These are phyloP conservation scores for Mycena capillaripes DNA, from an alignment of 768 basidiomycete genomes.

Conservation along the genomic window DNA sequence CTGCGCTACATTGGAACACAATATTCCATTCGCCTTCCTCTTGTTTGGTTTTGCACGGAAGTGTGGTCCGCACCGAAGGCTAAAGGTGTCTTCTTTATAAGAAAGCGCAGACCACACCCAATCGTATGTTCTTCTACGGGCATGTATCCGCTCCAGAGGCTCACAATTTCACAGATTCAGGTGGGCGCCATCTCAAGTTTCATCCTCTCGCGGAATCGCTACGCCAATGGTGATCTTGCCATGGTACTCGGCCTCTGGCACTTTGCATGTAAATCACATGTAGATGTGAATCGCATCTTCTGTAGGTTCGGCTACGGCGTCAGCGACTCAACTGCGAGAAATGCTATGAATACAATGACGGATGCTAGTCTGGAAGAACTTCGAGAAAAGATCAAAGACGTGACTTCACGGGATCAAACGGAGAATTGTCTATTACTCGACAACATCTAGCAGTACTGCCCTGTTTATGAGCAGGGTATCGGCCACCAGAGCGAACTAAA, in stretches of 20 bases:
- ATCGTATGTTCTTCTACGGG: too few relatives aligned
- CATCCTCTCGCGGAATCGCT: neutral
- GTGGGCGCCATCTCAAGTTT: neutral
- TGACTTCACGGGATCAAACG: neutral
- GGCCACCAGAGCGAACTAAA: neutral
- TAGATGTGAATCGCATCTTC: conserved; percentile 40
- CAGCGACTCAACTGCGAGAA: conserved; percentile 34
- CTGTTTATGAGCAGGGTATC: neutral
- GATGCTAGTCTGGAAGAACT: conserved; percentile 24
- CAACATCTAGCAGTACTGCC: conserved; percentile 37
- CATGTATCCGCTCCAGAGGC: too few relatives aligned
- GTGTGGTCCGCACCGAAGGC: too few relatives aligned
- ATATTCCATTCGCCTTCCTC: neutral
- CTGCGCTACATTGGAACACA: neutral
- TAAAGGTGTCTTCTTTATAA: too few relatives aligned
- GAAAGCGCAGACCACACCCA: too few relatives aligned
- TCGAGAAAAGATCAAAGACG: neutral
- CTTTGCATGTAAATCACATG: conserved; percentile 41
- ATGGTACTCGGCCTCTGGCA: conserved; percentile 38
- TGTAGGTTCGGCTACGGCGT: conserved; percentile 38
- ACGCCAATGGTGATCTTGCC: neutral
- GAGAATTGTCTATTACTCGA: conserved; percentile 10
- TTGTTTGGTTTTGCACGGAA: too few relatives aligned
- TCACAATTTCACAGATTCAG: neutral
- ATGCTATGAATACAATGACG: conserved; percentile 36